A percentile compares a stretch with the other conserved stretches of the same genome.
Evolutionary conservation across 345 rosid species (phyloP).

Genomic region (Populus alba): DNA sequence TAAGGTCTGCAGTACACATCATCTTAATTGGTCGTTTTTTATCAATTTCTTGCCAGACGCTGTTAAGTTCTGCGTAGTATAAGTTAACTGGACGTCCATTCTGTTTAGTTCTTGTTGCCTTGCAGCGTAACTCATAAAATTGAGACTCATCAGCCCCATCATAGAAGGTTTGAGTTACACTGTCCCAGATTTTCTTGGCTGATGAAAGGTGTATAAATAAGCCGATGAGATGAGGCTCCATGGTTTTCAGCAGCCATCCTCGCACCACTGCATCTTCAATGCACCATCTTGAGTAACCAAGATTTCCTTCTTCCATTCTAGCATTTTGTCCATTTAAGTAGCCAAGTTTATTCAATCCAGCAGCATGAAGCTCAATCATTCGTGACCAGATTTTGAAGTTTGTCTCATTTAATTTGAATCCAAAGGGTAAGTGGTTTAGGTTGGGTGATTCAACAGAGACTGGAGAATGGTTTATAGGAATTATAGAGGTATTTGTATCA

Average conservation of each 20-base stretch:
- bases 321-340: not conserved
- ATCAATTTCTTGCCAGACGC: not conserved
- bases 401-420: not conserved
- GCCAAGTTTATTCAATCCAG: not conserved
- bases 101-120: not conserved
- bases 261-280: not conserved
- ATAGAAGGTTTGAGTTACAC: not conserved
- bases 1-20: not conserved
- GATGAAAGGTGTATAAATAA: not conserved
- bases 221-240: not conserved
- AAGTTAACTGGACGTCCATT: not conserved
- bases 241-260: not conserved
- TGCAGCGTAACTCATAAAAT: not conserved
- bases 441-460: not conserved
- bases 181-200: not conserved
- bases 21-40: not conserved
- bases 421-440: not conserved
- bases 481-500: too few relatives aligned
- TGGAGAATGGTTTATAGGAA: accelerated
- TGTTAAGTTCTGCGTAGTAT: not conserved
- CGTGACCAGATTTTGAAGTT: not conserved
- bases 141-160: too few relatives aligned
- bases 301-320: not conserved
- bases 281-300: not conserved
- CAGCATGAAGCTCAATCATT: not conserved